Evolutionary conservation across 192 early-diverging fungal species (phyloP).

Genomic region (Coemansia nantahalensis): DNA sequence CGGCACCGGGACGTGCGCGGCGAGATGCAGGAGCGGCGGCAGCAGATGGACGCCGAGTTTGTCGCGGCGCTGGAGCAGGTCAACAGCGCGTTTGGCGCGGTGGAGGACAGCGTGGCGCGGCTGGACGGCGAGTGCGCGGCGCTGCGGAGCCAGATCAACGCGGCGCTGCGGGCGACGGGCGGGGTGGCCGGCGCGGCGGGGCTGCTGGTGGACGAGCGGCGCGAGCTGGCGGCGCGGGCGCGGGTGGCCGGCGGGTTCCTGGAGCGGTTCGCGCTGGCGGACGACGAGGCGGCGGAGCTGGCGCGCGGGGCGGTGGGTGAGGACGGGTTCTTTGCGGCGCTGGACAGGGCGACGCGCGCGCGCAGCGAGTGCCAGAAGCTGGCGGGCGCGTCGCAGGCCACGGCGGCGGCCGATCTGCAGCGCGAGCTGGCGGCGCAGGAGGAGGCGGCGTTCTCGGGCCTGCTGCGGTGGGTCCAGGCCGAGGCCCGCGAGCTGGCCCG

Average conservation of each 20-base stretch:
- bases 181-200: constrained; percentile 17
- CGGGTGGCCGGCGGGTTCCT: constrained; percentile 14
- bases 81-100: constrained; percentile 25
- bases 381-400: constrained; percentile 9
- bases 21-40: constrained; percentile 23
- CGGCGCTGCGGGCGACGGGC: constrained; percentile 19
- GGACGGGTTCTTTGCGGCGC: constrained; percentile 10
- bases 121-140: constrained; percentile 20
- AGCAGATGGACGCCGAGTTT: constrained; percentile 31
- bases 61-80: constrained; percentile 21
- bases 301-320: not conserved
- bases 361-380: constrained; percentile 30
- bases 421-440: constrained; percentile 22
- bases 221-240: constrained; percentile 11
- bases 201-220: constrained; percentile 28
- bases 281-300: constrained; percentile 2
- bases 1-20: constrained; percentile 28
- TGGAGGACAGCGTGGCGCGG: constrained; percentile 19
- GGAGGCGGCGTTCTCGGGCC: constrained; percentile 11
- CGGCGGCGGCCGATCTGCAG: constrained; percentile 22
- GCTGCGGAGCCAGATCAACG: constrained; percentile 18
- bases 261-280: constrained; percentile 10
- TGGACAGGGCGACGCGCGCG: constrained; percentile 10
- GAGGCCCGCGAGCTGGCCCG: constrained; percentile 15
- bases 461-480: constrained; percentile 37